Conservation (phyloP, 2,329 filamentous ascomycete genomes). For the Cladorrhinum sp. region DNA sequence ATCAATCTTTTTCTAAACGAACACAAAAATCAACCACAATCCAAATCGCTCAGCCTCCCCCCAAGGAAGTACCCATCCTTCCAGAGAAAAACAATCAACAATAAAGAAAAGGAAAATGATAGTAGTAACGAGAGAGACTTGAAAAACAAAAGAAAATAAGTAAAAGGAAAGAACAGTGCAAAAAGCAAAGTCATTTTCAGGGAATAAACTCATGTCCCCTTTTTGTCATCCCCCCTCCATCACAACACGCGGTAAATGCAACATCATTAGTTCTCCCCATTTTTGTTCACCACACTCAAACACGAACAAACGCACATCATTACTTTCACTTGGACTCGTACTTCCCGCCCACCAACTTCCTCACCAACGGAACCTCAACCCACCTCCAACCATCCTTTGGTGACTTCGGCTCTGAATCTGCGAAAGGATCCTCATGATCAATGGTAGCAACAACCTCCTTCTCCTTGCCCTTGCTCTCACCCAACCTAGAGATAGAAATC, state of each 20-base stretch:
- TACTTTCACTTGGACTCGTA: slow-evolving; percentile 57
- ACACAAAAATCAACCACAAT: background rate
- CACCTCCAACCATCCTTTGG: slow-evolving; percentile 44
- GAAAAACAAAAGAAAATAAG: slow-evolving; percentile 23
- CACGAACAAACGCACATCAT: background rate
- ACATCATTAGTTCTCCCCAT: background rate
- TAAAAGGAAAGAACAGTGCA: background rate
- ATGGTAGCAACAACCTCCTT: slow-evolving; percentile 40
- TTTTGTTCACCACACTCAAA: background rate
- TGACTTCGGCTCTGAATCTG: slow-evolving; percentile 49
- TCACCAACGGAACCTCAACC: slow-evolving; percentile 63
- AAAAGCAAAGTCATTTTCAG: slow-evolving; percentile 12
- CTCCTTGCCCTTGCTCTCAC: slow-evolving; percentile 50
- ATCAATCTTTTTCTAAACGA: too few relatives aligned
- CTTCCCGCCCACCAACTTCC: slow-evolving; percentile 71
- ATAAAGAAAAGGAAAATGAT: slow-evolving; percentile 20
- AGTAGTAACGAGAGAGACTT: slow-evolving; percentile 4
- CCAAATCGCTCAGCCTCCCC: background rate
- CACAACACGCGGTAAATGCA: background rate
- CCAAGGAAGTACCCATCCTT: background rate
- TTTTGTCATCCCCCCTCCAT: slow-evolving; percentile 10
- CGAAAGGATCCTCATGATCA: slow-evolving; percentile 62
- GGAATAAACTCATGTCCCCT: slow-evolving; percentile 1
- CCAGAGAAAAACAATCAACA: background rate
- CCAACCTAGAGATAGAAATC: slow-evolving; percentile 61